phyloP scores from a whole-genome alignment of 352 stramenopile species.

The Globisporangium cederbergense region DNA sequence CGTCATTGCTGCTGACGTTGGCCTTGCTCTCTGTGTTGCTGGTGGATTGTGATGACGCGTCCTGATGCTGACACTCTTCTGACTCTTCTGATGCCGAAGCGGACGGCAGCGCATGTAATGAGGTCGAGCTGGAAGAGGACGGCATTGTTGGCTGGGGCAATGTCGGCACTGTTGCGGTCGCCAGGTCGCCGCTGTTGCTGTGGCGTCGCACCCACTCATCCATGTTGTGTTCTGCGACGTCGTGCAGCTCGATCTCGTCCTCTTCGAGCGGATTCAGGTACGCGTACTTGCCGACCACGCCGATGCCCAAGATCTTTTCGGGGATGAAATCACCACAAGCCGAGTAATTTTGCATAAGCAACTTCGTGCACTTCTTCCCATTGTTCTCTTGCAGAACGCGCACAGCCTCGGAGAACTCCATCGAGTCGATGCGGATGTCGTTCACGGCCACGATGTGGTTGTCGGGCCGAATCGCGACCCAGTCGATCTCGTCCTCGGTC shows the following conservation, averaged over 20 bases:
- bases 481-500: constrained; percentile 73
- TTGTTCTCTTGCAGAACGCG: constrained; percentile 85
- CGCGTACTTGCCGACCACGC: constrained; percentile 78
- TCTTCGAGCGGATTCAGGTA: constrained; percentile 63
- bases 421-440: constrained; percentile 80
- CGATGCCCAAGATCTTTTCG: constrained; percentile 81
- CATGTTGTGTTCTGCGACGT: constrained; percentile 44
- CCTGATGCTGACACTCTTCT: not conserved
- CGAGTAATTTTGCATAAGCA: constrained; percentile 88
- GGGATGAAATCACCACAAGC: constrained; percentile 84
- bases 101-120: not conserved
- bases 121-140: not conserved
- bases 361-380: constrained; percentile 79
- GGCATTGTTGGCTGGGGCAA: constrained; percentile 6
- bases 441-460: constrained; percentile 89
- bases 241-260: constrained; percentile 26
- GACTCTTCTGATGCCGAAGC: not conserved
- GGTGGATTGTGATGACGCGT: constrained; percentile 17
- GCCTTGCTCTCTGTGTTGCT: constrained; percentile 14
- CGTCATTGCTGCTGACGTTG: constrained; percentile 11
- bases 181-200: constrained; percentile 25
- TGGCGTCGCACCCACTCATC: constrained; percentile 51
- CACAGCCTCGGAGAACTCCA: constrained; percentile 77
- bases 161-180: constrained; percentile 21
- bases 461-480: constrained; percentile 69